Evolutionary conservation across 768 basidiomycete genomes (phyloP).

Genomic region (Lyophyllum semitale): DNA sequence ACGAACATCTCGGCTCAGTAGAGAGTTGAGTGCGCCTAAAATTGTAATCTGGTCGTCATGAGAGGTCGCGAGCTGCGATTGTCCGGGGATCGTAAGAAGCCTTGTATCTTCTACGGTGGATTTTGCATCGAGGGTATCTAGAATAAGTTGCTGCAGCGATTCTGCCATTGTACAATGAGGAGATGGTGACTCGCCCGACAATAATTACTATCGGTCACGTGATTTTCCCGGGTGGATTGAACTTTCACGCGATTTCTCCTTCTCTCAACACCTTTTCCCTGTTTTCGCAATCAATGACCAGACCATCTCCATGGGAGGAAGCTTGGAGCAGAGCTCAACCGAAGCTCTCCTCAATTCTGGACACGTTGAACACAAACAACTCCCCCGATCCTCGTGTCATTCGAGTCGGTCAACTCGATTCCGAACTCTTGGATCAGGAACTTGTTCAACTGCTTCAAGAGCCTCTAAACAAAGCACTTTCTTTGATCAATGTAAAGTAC

Average conservation of each 20-base stretch:
- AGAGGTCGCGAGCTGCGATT: constrained; percentile 53
- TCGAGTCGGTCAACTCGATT: constrained; percentile 90
- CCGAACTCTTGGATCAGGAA: constrained; percentile 88
- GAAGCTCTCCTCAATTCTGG: constrained; percentile 48
- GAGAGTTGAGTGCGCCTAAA: constrained; percentile 89
- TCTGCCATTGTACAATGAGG: constrained; percentile 59
- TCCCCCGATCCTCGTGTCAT: constrained; percentile 49
- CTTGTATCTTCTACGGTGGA: constrained; percentile 69
- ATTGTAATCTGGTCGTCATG: constrained; percentile 83
- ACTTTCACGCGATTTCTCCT: constrained; percentile 20
- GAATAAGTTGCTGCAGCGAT: constrained; percentile 74
- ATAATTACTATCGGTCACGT: constrained; percentile 17
- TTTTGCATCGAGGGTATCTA: constrained; percentile 66
- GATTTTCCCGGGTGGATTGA: not conserved
- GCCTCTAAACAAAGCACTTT: constrained; percentile 75
- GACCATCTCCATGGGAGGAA: constrained; percentile 49
- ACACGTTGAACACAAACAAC: constrained; percentile 32
- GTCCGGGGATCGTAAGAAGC: constrained; percentile 64
- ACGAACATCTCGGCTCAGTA: constrained; percentile 81
- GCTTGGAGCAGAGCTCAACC: constrained; percentile 68
- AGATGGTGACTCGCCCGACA: constrained; percentile 5
- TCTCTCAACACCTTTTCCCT: not conserved
- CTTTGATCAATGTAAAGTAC: constrained; percentile 61
- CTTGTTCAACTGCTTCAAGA: constrained; percentile 80
- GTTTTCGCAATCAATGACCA: constrained; percentile 16